These are phyloP conservation scores for Blastomyces emzantsi DNA, from an alignment of 2,329 filamentous ascomycete species.

Conservation along the genomic window DNA sequence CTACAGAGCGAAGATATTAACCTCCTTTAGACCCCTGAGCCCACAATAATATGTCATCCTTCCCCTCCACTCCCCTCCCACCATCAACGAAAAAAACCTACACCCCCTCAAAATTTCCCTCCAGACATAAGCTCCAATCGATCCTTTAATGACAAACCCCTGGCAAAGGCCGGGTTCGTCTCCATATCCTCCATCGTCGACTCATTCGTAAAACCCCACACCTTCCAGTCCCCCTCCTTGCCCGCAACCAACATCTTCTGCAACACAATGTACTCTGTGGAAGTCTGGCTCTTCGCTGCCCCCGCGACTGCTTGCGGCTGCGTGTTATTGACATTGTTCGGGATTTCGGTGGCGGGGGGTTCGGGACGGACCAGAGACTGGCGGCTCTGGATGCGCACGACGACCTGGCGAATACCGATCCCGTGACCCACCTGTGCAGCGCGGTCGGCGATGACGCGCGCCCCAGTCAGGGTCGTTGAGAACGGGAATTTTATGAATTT, in stretches of 20 bases:
- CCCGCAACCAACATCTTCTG: conserved; percentile 39
- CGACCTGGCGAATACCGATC: conserved; percentile 34
- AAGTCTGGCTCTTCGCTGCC: conserved; percentile 33
- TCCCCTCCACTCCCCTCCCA: neutral
- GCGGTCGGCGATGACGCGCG: conserved; percentile 35
- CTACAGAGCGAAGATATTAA: neutral
- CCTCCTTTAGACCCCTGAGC: neutral
- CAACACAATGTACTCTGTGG: conserved; percentile 44
- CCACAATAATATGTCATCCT: neutral
- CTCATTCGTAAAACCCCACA: conserved; percentile 43
- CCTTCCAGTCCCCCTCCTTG: conserved; percentile 38
- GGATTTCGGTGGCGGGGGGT: conserved; percentile 13
- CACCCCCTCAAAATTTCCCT: neutral
- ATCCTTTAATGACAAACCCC: conserved; percentile 28
- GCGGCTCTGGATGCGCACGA: conserved; percentile 31
- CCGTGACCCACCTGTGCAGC: conserved; percentile 31
- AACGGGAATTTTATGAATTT: conserved; percentile 29
- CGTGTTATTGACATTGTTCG: too few species aligned
- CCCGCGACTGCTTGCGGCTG: conserved; percentile 11
- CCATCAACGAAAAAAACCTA: neutral
- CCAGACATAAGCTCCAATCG: conserved; percentile 25
- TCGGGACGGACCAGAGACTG: conserved; percentile 27
- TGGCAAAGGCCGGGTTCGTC: conserved; percentile 28
- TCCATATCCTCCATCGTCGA: conserved; percentile 33
- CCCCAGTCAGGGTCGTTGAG: conserved; percentile 29